phyloP scores from a whole-genome alignment of 305 asterid species.

The Galium porrigens region DNA sequence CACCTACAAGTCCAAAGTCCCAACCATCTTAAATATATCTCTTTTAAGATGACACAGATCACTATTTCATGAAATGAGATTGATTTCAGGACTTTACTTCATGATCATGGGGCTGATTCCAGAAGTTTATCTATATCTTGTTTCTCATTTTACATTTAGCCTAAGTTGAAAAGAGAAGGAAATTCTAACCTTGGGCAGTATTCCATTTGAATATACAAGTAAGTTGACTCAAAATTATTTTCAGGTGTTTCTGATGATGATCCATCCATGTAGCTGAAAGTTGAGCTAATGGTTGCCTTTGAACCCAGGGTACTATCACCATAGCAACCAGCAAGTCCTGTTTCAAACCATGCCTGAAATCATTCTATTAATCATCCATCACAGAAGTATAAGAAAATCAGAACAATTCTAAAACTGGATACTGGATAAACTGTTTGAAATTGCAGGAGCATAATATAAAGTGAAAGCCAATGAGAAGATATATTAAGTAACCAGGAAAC shows the following conservation, averaged over 20 bases:
- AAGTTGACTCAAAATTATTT: constrained; percentile 62
- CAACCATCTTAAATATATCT: neutral
- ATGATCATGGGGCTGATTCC: neutral
- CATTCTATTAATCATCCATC: constrained; percentile 17
- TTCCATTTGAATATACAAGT: constrained; percentile 94
- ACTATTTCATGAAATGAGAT: neutral
- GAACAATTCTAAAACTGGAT: neutral
- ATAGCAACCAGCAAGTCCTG: constrained; percentile 49
- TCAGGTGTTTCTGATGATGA: constrained; percentile 50
- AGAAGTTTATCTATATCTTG: neutral
- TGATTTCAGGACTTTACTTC: neutral
- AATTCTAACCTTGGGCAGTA: constrained; percentile 72
- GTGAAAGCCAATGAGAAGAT: constrained; percentile 7
- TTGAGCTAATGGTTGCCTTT: constrained; percentile 48
- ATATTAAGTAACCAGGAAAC: constrained; percentile 10
- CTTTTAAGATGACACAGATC: too few relatives aligned
- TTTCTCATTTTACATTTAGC: neutral
- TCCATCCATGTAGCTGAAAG: constrained; percentile 50
- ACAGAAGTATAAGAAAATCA: constrained; percentile 10
- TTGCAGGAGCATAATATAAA: neutral
- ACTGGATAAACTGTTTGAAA: neutral
- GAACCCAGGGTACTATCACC: constrained; percentile 49
- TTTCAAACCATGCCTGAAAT: constrained; percentile 94
- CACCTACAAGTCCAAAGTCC: neutral
- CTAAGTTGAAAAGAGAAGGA: neutral